Base-by-base conservation (phyloP, 208 protist species). In the Jaenimonas drosophilae region DNA sequence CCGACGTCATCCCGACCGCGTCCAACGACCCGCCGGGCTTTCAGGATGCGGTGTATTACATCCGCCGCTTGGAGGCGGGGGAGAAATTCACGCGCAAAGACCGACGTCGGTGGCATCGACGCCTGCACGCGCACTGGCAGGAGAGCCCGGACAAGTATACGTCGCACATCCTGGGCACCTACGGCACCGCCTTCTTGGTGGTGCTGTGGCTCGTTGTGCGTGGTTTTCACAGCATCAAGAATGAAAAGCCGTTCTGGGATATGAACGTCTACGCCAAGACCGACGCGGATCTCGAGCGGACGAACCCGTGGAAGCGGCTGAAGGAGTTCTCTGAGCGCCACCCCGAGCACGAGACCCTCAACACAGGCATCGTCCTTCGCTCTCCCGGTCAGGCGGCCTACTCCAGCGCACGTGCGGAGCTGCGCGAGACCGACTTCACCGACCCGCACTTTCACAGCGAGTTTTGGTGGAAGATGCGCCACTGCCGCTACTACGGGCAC, bases 211-310 rank as follows among this genome's bases (percentile, higher is more conserved):
- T 94, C 2, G 52, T 64, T 32, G 63, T 91, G 34, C 75, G 81
- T 16, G 69, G 69, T 23, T 94, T 87, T 54, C 72, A 91, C 59
- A 81, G 73, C 59, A 70, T 89, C 48, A 84, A 76, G 50, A 91
- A 94, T 54, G 64, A 89, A 36, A 94, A 90, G 55, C 70, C 86
- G 6, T 94, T 94, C 54, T 94, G 69, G 67, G 79, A 94, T 40
- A 37, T 75, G 19, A 75, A 87, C 59, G 79, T 91, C 7, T 91
- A 90, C 53, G 27, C 49, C 14, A 47, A 57, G 34, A 81, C 70
- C 4, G 74, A 85, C 43, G 74, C 82, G 43, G 76, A 87, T 43
- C 38, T 43, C 3, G 70, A 66, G n/a, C n/a, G 41, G 26, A 54
- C 40, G 1, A 70, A 88, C 34, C 76, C 71, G 21, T 88, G 76